Evolutionary conservation across 495 filamentous ascomycete genomes (phyloP), one percentile per base, ranked within the genome.

Genomic region (Thermothielavioides terrestris): DNA sequence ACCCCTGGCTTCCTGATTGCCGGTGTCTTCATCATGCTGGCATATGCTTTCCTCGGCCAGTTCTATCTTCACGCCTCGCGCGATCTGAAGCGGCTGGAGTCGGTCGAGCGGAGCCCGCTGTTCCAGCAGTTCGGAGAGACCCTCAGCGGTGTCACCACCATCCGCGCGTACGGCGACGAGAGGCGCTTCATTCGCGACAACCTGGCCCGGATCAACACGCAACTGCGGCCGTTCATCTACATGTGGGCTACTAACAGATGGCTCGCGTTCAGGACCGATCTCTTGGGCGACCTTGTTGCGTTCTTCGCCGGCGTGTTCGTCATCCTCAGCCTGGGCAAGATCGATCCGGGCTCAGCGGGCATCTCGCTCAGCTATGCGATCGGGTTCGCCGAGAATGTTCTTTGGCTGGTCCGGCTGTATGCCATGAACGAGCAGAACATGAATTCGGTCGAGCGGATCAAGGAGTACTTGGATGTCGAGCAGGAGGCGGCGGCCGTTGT

Each of bases 61-160:
- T 86, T 97, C 61, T 99, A 99, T 64, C 71, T 99, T 27, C 83
- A 83, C 60, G 87, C 91, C 3, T 96, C 91, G 20, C 78, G 89
- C 46, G 91, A 96, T 63, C 77, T 99, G 40, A 99, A 99, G 71
- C 78, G 94, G 26, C 66, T 99, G 15, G 94, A 99, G 66, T 96
- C 94, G 17, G 83, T 96, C 9, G 88, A 96, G 61, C 75, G 91
- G 46, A 95, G 89, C 65, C 94, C 94, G 3, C 75, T 99, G 23
- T 99, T 95, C 67, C 94, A 99, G 67, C 92, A 96, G 58, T 97
- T 99, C 57, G 91, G 94, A 45, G 94, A 99, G 71, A 97, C 94
- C 0, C 74, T 99, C 15, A 89, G 82, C 42, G 94, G 94, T 36
- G 88, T 97, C 49, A 88, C 90, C n/a, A 99, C 94, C 1, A 99